Conservation (phyloP, 2,329 filamentous ascomycete species). For the Penicillium sp. region DNA sequence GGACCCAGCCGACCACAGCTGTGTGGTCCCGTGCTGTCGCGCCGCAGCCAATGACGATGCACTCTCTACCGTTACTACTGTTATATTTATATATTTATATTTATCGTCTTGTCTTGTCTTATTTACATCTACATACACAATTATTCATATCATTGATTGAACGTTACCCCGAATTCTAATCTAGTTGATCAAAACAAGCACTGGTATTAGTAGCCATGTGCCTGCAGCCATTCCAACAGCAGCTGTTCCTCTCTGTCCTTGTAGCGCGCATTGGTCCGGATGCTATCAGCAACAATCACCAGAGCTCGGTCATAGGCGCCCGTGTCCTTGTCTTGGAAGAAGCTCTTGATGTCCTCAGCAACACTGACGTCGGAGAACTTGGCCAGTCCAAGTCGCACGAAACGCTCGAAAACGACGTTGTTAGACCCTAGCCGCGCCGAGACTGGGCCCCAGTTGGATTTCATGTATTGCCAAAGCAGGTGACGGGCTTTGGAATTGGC, state of each 20-base stretch:
- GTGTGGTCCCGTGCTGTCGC: neutral
- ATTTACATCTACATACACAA: no score
- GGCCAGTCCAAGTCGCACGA: constrained; percentile 71
- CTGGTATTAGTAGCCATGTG: constrained; percentile 54
- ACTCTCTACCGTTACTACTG: no score
- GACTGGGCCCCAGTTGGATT: constrained; percentile 74
- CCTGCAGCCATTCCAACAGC: constrained; percentile 74
- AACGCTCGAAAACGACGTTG: constrained; percentile 84
- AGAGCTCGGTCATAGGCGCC: constrained; percentile 81
- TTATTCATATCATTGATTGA: neutral
- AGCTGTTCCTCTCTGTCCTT: constrained; percentile 68
- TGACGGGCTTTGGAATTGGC: constrained; percentile 69
- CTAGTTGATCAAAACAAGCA: neutral
- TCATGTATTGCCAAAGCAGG: constrained; percentile 80
- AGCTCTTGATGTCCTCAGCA: constrained; percentile 71
- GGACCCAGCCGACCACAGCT: constrained; percentile 6
- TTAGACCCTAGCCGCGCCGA: constrained; percentile 70
- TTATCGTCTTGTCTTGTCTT: no score
- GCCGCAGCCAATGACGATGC: no score
- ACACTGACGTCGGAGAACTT: constrained; percentile 70
- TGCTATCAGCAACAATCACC: constrained; percentile 79
- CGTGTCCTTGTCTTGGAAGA: constrained; percentile 85
- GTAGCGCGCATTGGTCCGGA: constrained; percentile 79
- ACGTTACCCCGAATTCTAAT: neutral
- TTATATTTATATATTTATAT: no score